These are phyloP conservation scores for Sanghuangporus sanghuang DNA, from an alignment of 1,284 basidiomycete species.

Conservation along the genomic window DNA sequence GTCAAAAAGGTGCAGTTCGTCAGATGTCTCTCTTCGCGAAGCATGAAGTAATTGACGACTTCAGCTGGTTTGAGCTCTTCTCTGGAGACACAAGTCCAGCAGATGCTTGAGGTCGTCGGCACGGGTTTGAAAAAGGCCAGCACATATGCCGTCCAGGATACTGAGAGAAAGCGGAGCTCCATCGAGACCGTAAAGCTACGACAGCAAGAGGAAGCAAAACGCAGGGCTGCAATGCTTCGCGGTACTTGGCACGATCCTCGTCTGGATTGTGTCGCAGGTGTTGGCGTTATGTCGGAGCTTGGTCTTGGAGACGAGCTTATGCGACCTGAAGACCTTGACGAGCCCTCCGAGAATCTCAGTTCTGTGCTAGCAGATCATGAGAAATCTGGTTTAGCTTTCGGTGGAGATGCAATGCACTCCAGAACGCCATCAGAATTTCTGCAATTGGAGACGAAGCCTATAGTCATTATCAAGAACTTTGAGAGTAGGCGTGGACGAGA, in stretches of 20 bases:
- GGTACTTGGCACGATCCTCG: constrained; percentile 81
- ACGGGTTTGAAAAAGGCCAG: constrained; percentile 67
- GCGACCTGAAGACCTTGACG: constrained; percentile 13
- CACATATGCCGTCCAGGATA: constrained; percentile 42
- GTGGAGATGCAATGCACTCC: constrained; percentile 25
- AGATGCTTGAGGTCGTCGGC: constrained; percentile 80
- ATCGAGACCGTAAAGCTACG: constrained; percentile 28
- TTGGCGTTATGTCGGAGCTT: constrained; percentile 78
- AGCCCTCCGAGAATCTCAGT: constrained; percentile 1
- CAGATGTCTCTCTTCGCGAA: not conserved
- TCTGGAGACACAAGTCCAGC: constrained; percentile 80
- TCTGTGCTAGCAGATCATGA: constrained; percentile 12
- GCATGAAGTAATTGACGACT: not conserved
- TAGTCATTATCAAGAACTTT: constrained; percentile 84
- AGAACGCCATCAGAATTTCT: constrained; percentile 34
- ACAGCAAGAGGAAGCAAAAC: constrained; percentile 32
- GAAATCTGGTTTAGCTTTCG: constrained; percentile 21
- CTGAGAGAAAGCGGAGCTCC: constrained; percentile 34
- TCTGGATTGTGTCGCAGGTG: constrained; percentile 75
- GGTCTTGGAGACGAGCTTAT: constrained; percentile 67
- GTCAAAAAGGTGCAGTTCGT: constrained; percentile 74
- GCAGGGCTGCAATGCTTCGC: constrained; percentile 40
- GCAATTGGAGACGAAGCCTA: constrained; percentile 62
- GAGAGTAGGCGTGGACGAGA: constrained; percentile 61
- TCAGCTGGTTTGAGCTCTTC: constrained; percentile 82